Conservation (phyloP, 139 green algal genomes). For the Volvox africanus region DNA sequence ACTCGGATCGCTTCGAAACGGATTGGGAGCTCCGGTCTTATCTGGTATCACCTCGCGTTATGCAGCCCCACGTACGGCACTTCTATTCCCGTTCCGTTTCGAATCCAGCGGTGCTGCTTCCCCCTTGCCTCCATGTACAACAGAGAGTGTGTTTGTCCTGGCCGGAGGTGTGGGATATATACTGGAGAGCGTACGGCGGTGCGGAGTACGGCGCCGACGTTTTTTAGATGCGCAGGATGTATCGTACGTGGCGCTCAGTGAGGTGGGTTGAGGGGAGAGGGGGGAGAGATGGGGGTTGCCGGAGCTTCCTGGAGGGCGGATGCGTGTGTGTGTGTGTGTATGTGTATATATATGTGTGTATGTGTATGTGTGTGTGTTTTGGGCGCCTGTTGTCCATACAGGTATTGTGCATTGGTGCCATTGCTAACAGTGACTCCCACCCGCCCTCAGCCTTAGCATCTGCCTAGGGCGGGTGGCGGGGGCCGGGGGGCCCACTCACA, state of each 20-base stretch:
- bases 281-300: neutral
- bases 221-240: conserved; percentile 6
- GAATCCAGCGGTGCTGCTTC: too few species aligned
- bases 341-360: too few species aligned
- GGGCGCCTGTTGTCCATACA: too few species aligned
- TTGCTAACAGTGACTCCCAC: neutral
- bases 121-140: too few species aligned
- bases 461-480: too few species aligned
- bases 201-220: neutral
- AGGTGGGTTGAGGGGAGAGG: neutral
- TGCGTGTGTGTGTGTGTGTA: neutral
- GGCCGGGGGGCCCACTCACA: too few species aligned
- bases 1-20: too few species aligned
- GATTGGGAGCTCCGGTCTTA: too few species aligned
- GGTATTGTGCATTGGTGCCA: neutral
- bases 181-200: conserved; percentile 18
- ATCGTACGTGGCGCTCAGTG: conserved; percentile 5
- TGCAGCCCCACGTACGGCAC: too few species aligned
- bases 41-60: too few species aligned
- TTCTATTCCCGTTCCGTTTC: neutral
- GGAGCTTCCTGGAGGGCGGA: neutral
- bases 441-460: neutral
- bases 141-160: conserved; percentile 8
- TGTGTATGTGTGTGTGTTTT: neutral
- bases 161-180: conserved; percentile 12